A percentile compares a stretch with the other conserved stretches of the same genome.
Conservation (phyloP, 257 asterid species). For the Nicotiana otophora region DNA sequence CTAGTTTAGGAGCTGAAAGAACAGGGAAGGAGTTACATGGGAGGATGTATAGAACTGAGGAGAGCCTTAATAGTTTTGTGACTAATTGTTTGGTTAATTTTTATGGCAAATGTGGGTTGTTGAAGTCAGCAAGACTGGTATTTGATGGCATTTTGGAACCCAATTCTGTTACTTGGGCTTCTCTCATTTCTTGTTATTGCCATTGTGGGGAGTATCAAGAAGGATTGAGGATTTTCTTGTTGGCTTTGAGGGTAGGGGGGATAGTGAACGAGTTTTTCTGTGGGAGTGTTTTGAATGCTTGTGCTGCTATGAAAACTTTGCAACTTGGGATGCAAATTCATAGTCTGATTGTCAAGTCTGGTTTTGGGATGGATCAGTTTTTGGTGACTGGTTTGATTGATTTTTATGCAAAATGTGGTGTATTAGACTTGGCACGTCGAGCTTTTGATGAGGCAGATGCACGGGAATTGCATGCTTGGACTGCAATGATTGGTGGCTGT, state of each 20-base stretch:
- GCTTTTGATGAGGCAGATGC: conserved; percentile 48
- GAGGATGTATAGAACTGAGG: conserved; percentile 41
- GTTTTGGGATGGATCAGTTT: conserved; percentile 49
- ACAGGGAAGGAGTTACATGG: conserved; percentile 72
- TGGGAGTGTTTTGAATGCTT: conserved; percentile 54
- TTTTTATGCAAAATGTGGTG: conserved; percentile 67
- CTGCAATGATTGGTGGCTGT: conserved; percentile 74
- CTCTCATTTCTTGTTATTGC: conserved; percentile 47
- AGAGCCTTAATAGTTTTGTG: conserved; percentile 37
- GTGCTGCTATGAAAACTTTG: conserved; percentile 45
- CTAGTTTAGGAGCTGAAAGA: conserved; percentile 33
- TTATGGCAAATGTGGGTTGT: conserved; percentile 67
- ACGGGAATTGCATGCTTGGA: conserved; percentile 61
- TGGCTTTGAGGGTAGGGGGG: conserved; percentile 42
- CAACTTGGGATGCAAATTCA: conserved; percentile 63
- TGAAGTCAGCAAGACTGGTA: conserved; percentile 47
- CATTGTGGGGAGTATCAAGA: conserved; percentile 54
- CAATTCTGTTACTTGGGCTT: conserved; percentile 56
- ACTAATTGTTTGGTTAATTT: conserved; percentile 58
- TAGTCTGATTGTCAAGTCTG: conserved; percentile 42
- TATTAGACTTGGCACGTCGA: conserved; percentile 40
- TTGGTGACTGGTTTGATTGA: conserved; percentile 59
- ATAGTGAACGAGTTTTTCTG: conserved; percentile 52
- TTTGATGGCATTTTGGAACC: conserved; percentile 53
- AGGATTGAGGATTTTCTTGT: conserved; percentile 50